phyloP scores from a whole-genome alignment of 75 land plant genomes.

The Picea glauca region DNA sequence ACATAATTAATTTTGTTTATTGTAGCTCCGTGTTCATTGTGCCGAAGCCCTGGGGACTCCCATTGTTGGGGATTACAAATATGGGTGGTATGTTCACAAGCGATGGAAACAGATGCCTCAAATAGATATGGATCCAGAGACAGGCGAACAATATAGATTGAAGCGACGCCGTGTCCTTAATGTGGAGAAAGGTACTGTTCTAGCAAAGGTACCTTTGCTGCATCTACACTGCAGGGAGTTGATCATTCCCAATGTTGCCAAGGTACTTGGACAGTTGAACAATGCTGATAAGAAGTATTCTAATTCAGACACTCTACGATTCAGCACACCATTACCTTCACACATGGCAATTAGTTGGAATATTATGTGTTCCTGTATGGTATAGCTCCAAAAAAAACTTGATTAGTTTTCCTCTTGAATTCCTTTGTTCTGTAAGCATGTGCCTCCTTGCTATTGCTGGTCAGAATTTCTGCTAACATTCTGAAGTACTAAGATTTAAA shows the following conservation, averaged over 20 bases:
- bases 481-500: no score
- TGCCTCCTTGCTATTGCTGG: no score
- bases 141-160: slow-evolving; percentile 52
- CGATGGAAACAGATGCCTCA: slow-evolving; percentile 54
- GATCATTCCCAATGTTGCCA: slow-evolving; percentile 61
- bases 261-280: slow-evolving; percentile 25
- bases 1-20: slow-evolving; percentile 11
- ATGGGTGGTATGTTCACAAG: slow-evolving; percentile 62
- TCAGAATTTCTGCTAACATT: no score
- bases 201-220: slow-evolving; percentile 60
- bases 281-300: background rate
- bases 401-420: no score
- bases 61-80: slow-evolving; percentile 86
- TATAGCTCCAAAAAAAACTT: slow-evolving; percentile 9
- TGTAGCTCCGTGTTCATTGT: slow-evolving; percentile 77
- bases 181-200: slow-evolving; percentile 63
- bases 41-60: slow-evolving; percentile 77
- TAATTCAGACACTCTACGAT: slow-evolving; percentile 46
- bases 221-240: slow-evolving; percentile 75
- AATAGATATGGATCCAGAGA: slow-evolving; percentile 40
- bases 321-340: slow-evolving; percentile 74
- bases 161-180: slow-evolving; percentile 51
- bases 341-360: slow-evolving; percentile 92
- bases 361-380: slow-evolving; percentile 62
- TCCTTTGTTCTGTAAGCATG: no score